phyloP scores from a whole-genome alignment of 805 yeast species.

The Isabelozyma pseudorhagii region DNA sequence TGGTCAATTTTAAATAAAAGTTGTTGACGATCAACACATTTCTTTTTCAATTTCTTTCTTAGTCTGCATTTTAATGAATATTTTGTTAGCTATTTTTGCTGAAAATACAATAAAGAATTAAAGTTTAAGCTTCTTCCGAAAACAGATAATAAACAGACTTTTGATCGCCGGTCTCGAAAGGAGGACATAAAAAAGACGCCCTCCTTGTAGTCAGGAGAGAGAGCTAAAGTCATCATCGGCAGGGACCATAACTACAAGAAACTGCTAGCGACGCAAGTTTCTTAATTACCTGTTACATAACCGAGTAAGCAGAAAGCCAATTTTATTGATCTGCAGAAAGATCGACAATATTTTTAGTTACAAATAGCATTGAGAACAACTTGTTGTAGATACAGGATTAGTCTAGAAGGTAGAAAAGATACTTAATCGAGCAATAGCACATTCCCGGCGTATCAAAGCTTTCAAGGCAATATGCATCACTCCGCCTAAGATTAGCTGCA shows the following conservation, averaged over 20 bases:
- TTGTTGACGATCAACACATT: not conserved
- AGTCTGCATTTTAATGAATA: not conserved
- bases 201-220: not conserved
- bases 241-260: not conserved
- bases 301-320: not conserved
- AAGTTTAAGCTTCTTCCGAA: not conserved
- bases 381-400: not conserved
- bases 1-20: not conserved
- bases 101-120: too few relatives aligned
- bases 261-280: not conserved
- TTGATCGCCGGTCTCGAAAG: not conserved
- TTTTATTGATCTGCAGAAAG: not conserved
- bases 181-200: not conserved
- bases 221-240: not conserved
- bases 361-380: not conserved
- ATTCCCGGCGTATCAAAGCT: not conserved
- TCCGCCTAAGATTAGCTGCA: not conserved
- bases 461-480: not conserved
- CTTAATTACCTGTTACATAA: not conserved
- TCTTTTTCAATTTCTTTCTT: too few relatives aligned
- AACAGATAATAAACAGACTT: not conserved
- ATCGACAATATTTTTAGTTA: not conserved
- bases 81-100: not conserved
- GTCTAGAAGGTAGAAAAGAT: not conserved
- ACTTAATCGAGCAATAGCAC: not conserved